These are phyloP conservation scores for Scutellaria barbata DNA, from an alignment of 257 asterid species.

Conservation along the genomic window DNA sequence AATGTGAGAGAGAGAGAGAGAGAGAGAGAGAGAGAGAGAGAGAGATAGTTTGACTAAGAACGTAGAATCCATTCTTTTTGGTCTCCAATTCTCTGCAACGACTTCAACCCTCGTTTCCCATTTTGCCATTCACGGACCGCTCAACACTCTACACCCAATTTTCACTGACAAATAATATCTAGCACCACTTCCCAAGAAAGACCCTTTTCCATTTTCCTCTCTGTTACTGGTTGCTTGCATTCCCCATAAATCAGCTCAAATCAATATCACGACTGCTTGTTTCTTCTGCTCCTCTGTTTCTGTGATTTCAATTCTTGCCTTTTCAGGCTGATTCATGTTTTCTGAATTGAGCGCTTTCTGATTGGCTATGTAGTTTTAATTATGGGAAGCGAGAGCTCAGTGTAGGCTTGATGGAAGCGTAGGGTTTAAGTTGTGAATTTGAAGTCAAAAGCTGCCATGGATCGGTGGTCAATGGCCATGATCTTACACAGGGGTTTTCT, in stretches of 20 bases:
- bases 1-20: background rate
- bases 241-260: slow-evolving; percentile 30
- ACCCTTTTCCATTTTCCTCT: slow-evolving; percentile 4
- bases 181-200: too few species aligned
- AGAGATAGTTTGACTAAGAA: slow-evolving; percentile 14
- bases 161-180: slow-evolving; percentile 12
- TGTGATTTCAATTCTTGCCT: slow-evolving; percentile 22
- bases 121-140: slow-evolving; percentile 33
- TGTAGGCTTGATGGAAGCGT: slow-evolving; percentile 40
- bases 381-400: slow-evolving; percentile 32
- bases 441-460: slow-evolving; percentile 48
- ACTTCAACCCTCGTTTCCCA: slow-evolving; percentile 33
- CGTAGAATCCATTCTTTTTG: background rate
- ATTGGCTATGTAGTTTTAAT: slow-evolving; percentile 28
- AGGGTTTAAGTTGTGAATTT: slow-evolving; percentile 35
- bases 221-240: slow-evolving; percentile 28
- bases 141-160: slow-evolving; percentile 33
- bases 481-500: slow-evolving; percentile 48
- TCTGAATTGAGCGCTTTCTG: slow-evolving; percentile 16
- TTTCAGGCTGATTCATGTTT: background rate
- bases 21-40: background rate
- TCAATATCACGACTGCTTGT: slow-evolving; percentile 6
- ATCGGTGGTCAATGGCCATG: slow-evolving; percentile 59
- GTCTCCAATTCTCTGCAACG: slow-evolving; percentile 27
- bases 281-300: slow-evolving; percentile 26